These are phyloP conservation scores for Penicillium thymicola DNA, from an alignment of 2,329 filamentous ascomycete species.

Conservation along the genomic window DNA sequence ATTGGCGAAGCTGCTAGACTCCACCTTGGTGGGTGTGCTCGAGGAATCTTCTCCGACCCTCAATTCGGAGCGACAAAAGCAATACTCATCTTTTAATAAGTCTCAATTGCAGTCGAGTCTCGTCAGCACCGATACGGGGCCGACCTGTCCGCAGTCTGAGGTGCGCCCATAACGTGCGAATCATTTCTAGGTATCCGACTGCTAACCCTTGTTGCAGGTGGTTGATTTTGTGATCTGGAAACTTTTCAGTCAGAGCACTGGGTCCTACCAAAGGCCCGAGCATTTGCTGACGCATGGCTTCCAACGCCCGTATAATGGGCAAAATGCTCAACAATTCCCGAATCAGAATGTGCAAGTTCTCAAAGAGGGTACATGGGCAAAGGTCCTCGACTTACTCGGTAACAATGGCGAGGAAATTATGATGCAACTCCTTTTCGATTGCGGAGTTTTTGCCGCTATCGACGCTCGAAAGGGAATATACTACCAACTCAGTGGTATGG, in stretches of 20 bases:
- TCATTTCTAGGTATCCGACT: conserved; percentile 5
- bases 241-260: conserved; percentile 61
- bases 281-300: conserved; percentile 86
- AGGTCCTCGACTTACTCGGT: conserved; percentile 70
- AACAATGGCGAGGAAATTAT: conserved; percentile 72
- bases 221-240: conserved; percentile 75
- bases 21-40: conserved; percentile 61
- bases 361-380: conserved; percentile 70
- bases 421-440: conserved; percentile 71
- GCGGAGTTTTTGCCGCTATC: conserved; percentile 69
- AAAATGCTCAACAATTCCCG: conserved; percentile 47
- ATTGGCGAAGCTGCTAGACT: conserved; percentile 63
- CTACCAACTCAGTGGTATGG: conserved; percentile 72
- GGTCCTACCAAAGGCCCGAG: conserved; percentile 54
- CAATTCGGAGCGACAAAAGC: conserved; percentile 47
- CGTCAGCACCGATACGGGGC: conserved; percentile 35
- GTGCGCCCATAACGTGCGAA: conserved; percentile 42
- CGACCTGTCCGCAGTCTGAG: conserved; percentile 60
- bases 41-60: conserved; percentile 32
- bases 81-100: conserved; percentile 63
- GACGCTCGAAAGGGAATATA: conserved; percentile 62
- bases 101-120: conserved; percentile 47
- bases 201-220: conserved; percentile 50
- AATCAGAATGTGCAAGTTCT: conserved; percentile 70
- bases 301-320: conserved; percentile 45